Evolutionary conservation across 140 eudicot genomes (phyloP), one percentile per base, ranked within the genome.

Genomic region (Stevia rebaudiana): DNA sequence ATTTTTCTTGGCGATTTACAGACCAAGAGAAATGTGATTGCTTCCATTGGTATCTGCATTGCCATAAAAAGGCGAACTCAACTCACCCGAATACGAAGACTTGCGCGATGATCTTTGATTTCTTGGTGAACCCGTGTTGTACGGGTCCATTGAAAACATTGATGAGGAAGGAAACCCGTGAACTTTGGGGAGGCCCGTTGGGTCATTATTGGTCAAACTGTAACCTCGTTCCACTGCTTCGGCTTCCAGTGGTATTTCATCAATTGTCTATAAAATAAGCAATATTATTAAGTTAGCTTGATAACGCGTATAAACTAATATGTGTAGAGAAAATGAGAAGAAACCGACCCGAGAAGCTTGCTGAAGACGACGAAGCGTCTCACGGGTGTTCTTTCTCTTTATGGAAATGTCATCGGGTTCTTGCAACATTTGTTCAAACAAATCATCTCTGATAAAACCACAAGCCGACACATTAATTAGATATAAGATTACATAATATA

Each of bases 371-470:
- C 95, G 96, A 7, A 92, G 84, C 50, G 70, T 49, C 22, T 92
- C 99, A 43, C 95, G 86, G 8, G 95, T 78, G 35, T 83, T 94
- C 78, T 85, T 92, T 76, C 99, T 78, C 70, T 83, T 92, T 41
- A 61, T 46, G n/a, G 99, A 78, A 58, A 92, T 78, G 56, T 88
- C 99, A 71, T 83, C 90, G 68, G 99, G 99, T 72, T 92, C 99
- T 69, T 83, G 99, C 82, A 92, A 68, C 99, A 92, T 88, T 72
- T 92, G 95, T 63, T 88, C 99, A 23, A 92, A 81, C 71, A 88
- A 76, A 83, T 92, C 88, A 42, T 92, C 98, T 73, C 98, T 92
- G 87, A 41, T 11, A 12, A 65, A 21, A 64, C 50, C 75, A 78
- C 19, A 40, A 16, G 25, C 50, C 54, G 1, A 43, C 2, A 21